Conservation (phyloP, 2,329 filamentous ascomycete genomes). For the Xylaria sp. region DNA sequence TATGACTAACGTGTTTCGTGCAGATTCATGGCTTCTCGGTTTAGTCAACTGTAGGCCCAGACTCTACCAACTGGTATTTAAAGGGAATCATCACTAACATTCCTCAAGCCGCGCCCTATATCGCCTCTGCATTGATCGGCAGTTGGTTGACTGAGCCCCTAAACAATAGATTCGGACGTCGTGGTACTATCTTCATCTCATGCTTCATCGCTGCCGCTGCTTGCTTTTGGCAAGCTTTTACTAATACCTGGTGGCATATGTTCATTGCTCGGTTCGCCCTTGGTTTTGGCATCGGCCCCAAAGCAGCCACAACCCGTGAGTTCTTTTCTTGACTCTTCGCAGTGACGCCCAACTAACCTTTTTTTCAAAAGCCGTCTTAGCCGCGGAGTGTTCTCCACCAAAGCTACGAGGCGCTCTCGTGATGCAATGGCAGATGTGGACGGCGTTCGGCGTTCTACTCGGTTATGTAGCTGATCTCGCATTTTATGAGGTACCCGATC, state of each 20-base stretch:
- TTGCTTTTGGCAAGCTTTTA: slow-evolving; percentile 62
- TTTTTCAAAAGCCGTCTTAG: slow-evolving; percentile 65
- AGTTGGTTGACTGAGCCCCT: slow-evolving; percentile 80
- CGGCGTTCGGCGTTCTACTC: slow-evolving; percentile 64
- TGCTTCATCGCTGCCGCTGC: slow-evolving; percentile 69
- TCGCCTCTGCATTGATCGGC: slow-evolving; percentile 74
- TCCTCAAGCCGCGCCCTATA: slow-evolving; percentile 61
- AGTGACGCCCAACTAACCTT: slow-evolving; percentile 2
- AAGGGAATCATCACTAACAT: slow-evolving; percentile 8
- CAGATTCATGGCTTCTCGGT: slow-evolving; percentile 67
- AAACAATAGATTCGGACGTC: slow-evolving; percentile 75
- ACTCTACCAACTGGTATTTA: neutral
- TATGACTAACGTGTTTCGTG: slow-evolving; percentile 27
- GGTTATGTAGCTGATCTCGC: slow-evolving; percentile 70
- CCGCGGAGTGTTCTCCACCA: slow-evolving; percentile 73
- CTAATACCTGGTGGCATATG: slow-evolving; percentile 69
- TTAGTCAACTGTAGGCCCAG: slow-evolving; percentile 62
- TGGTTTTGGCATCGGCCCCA: slow-evolving; percentile 76
- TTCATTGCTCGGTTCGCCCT: slow-evolving; percentile 76
- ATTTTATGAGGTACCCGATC: slow-evolving; percentile 67
- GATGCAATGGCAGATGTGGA: slow-evolving; percentile 76
- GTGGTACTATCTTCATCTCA: slow-evolving; percentile 76
- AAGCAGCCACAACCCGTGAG: slow-evolving; percentile 70
- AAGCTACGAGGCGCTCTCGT: slow-evolving; percentile 73
- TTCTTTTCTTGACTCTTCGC: neutral